A percentile compares a stretch with the other conserved stretches of the same genome.
These are phyloP conservation scores for Luffa acutangula DNA, from an alignment of 306 rosid genomes.

Conservation along the genomic window DNA sequence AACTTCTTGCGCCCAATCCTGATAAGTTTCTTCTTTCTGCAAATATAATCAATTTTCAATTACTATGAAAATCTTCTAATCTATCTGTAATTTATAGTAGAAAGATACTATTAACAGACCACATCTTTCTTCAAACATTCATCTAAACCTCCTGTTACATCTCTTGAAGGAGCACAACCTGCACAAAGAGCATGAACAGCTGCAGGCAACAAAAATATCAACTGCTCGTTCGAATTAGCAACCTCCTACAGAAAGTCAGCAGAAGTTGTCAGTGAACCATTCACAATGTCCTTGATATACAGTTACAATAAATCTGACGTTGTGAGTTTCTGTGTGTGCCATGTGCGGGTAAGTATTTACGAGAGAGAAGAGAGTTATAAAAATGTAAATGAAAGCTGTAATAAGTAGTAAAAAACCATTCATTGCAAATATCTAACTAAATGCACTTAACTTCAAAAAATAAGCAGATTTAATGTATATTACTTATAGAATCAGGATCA, in stretches of 20 bases:
- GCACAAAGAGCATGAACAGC: slow-evolving; percentile 75
- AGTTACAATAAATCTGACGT: not conserved
- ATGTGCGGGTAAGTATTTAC: not conserved
- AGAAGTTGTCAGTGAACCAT: not conserved
- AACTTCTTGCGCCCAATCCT: slow-evolving; percentile 29
- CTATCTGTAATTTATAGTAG: not conserved
- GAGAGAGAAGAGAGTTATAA: not conserved
- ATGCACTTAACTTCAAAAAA: not conserved
- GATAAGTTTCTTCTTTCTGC: slow-evolving; percentile 56
- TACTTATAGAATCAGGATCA: not conserved
- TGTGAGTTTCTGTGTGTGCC: not conserved
- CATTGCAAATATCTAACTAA: not conserved
- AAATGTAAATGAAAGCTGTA: not conserved
- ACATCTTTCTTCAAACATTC: slow-evolving; percentile 40
- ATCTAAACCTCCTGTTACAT: slow-evolving; percentile 29
- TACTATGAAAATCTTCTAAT: slow-evolving; percentile 5
- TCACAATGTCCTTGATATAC: not conserved
- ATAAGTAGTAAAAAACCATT: not conserved
- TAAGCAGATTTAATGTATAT: not conserved
- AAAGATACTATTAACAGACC: slow-evolving; percentile 9
- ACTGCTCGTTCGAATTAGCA: slow-evolving; percentile 36
- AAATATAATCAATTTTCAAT: slow-evolving; percentile 20
- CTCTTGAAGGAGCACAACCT: slow-evolving; percentile 44
- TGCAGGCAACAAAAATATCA: slow-evolving; percentile 55
- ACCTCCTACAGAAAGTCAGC: slow-evolving; percentile 35